These are phyloP conservation scores for Exophiala bonariae DNA, from an alignment of 2,329 filamentous ascomycete genomes.

Conservation along the genomic window DNA sequence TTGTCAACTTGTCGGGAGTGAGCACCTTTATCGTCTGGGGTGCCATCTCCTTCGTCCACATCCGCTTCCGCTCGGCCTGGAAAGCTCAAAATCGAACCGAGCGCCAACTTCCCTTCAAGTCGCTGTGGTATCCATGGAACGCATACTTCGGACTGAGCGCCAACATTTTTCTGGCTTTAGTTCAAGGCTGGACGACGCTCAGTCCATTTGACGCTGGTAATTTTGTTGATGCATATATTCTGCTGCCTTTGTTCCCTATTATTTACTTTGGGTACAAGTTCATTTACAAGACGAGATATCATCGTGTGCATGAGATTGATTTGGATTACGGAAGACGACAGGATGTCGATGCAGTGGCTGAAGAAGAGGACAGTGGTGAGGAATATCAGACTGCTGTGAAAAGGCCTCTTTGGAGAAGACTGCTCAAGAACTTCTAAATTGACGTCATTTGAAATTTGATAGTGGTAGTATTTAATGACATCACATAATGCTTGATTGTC, in stretches of 20 bases:
- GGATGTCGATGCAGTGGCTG: conserved; percentile 12
- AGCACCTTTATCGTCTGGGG: conserved; percentile 26
- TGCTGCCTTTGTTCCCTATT: conserved; percentile 58
- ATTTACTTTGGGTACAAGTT: conserved; percentile 72
- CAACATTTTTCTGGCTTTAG: conserved; percentile 52
- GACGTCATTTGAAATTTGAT: no score
- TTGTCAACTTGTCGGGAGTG: conserved; percentile 23
- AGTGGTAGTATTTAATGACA: no score
- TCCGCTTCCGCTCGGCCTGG: conserved; percentile 43
- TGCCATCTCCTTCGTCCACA: conserved; percentile 42
- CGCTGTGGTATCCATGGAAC: conserved; percentile 52
- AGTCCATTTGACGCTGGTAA: conserved; percentile 50
- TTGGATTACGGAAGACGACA: conserved; percentile 36
- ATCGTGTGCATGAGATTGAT: conserved; percentile 61
- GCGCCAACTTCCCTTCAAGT: conserved; percentile 48
- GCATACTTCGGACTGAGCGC: conserved; percentile 50
- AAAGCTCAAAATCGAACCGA: conserved; percentile 37
- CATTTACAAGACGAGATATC: conserved; percentile 60
- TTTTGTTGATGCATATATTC: conserved; percentile 58
- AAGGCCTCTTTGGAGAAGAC: conserved; percentile 15
- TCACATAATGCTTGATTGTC: no score
- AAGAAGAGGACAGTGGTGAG: conserved; percentile 1
- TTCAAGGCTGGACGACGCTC: conserved; percentile 55
- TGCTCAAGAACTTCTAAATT: conserved; percentile 8
- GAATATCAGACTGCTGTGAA: conserved; percentile 1